These are phyloP conservation scores for Amanita jacksonii DNA, from an alignment of 768 basidiomycete genomes.

Conservation along the genomic window DNA sequence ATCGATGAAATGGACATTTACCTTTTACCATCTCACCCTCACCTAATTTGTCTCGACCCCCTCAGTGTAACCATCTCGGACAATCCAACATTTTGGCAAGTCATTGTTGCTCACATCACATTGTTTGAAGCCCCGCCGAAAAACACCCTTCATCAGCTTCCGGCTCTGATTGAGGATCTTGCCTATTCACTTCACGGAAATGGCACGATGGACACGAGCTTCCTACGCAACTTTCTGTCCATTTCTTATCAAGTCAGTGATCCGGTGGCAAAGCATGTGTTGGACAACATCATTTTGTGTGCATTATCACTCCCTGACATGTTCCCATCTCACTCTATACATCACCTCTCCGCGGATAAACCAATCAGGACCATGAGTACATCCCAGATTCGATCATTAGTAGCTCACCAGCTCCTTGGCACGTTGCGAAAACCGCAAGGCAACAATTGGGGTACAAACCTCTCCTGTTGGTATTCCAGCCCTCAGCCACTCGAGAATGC, in stretches of 20 bases:
- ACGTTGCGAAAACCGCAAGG: slow-evolving; percentile 19
- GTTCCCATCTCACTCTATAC: slow-evolving; percentile 18
- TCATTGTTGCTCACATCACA: slow-evolving; percentile 17
- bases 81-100: slow-evolving; percentile 20
- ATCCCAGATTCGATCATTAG: slow-evolving; percentile 17
- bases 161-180: slow-evolving; percentile 21
- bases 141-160: slow-evolving; percentile 14
- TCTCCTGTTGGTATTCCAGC: slow-evolving; percentile 22
- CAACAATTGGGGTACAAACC: slow-evolving; percentile 23
- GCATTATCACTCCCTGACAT: slow-evolving; percentile 19
- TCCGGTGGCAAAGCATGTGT: slow-evolving; percentile 7
- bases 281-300: slow-evolving; percentile 18
- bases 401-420: slow-evolving; percentile 23
- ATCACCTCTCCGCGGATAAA: slow-evolving; percentile 13
- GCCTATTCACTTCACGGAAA: slow-evolving; percentile 24
- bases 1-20: slow-evolving; percentile 9
- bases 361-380: slow-evolving; percentile 12
- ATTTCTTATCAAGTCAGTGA: slow-evolving; percentile 12
- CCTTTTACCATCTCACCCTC: slow-evolving; percentile 19
- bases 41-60: slow-evolving; percentile 17
- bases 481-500: slow-evolving; percentile 19
- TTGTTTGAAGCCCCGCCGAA: slow-evolving; percentile 10
- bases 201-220: slow-evolving; percentile 15
- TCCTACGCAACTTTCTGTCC: slow-evolving; percentile 13
- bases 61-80: slow-evolving; percentile 19